Percentiles rank a stretch among this genome's conserved stretches.
Evolutionary conservation across 768 basidiomycete species (phyloP).

Genomic region (Serpula lacrymans): DNA sequence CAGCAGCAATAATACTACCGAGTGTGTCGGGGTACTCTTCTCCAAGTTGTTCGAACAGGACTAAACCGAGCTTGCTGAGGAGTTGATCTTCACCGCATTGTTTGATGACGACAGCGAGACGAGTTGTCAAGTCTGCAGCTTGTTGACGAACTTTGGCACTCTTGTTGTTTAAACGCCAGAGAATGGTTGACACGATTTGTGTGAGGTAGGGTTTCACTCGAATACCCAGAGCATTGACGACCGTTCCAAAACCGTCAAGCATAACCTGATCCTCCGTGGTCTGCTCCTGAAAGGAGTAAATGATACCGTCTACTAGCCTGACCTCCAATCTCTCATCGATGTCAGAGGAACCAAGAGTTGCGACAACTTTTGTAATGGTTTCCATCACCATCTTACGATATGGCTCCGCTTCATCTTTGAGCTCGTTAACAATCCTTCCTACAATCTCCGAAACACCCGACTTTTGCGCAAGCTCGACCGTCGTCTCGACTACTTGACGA

Average conservation of each 20-base stretch:
- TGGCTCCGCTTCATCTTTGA: slow-evolving; percentile 64
- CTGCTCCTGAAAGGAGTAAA: slow-evolving; percentile 99
- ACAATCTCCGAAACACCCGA: slow-evolving; percentile 96
- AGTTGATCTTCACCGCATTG: slow-evolving; percentile 97
- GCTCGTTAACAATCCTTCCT: slow-evolving; percentile 65
- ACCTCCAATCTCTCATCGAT: slow-evolving; percentile 96
- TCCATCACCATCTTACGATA: slow-evolving; percentile 99
- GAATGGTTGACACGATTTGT: slow-evolving; percentile 97
- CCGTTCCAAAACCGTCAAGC: slow-evolving; percentile 97
- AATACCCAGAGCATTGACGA: slow-evolving; percentile 93
- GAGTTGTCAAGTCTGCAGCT: slow-evolving; percentile 96
- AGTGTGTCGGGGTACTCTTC: slow-evolving; percentile 99
- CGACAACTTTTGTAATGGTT: slow-evolving; percentile 95
- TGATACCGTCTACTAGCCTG: slow-evolving; percentile 94
- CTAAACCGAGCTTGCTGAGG: slow-evolving; percentile 92
- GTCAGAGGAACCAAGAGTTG: slow-evolving; percentile 92
- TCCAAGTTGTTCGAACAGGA: slow-evolving; percentile 96
- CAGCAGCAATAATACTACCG: slow-evolving; percentile 98
- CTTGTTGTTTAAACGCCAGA: slow-evolving; percentile 99
- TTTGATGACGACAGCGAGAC: slow-evolving; percentile 96
- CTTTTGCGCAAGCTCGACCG: slow-evolving; percentile 97
- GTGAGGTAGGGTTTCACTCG: slow-evolving; percentile 98
- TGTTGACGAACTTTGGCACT: slow-evolving; percentile 98
- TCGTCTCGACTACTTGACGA: slow-evolving; percentile 96
- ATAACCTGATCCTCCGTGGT: slow-evolving; percentile 99